phyloP scores from a whole-genome alignment of 805 yeast genomes.

The Sugiyamaella smithiae region DNA sequence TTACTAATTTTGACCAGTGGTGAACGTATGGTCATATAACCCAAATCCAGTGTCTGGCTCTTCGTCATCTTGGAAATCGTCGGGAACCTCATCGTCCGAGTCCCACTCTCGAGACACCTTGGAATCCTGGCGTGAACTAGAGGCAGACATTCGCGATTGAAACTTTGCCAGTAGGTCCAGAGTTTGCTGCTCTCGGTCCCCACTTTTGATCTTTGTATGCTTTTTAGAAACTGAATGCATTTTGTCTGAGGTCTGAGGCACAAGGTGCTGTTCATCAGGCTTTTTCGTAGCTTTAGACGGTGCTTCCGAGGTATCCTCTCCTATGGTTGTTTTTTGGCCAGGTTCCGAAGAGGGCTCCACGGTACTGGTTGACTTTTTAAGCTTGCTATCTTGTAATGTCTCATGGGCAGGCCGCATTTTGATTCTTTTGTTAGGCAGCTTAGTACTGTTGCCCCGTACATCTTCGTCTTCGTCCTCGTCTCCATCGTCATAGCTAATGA shows the following conservation, averaged over 20 bases:
- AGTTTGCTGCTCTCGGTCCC: not conserved
- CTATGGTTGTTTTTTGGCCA: constrained; percentile 23
- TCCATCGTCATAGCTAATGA: constrained; percentile 40
- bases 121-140: not conserved
- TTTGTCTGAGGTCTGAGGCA: too few species aligned
- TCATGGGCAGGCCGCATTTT: constrained; percentile 30
- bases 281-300: not conserved
- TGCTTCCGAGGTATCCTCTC: not conserved
- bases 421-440: not conserved
- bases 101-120: not conserved
- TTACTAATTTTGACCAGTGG: too few species aligned
- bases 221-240: not conserved
- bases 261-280: not conserved
- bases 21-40: not conserved
- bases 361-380: constrained; percentile 2
- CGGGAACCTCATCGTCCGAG: constrained; percentile 1
- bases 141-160: not conserved
- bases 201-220: too few species aligned
- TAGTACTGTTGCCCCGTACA: too few species aligned
- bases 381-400: constrained; percentile 1
- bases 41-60: constrained; percentile 2
- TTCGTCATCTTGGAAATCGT: not conserved
- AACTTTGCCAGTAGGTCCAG: not conserved
- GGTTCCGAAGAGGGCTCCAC: constrained; percentile 30
- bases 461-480: constrained; percentile 36